These are phyloP conservation scores for Penicillium sclerotiorum DNA, from an alignment of 2,329 filamentous ascomycete species.

Conservation along the genomic window DNA sequence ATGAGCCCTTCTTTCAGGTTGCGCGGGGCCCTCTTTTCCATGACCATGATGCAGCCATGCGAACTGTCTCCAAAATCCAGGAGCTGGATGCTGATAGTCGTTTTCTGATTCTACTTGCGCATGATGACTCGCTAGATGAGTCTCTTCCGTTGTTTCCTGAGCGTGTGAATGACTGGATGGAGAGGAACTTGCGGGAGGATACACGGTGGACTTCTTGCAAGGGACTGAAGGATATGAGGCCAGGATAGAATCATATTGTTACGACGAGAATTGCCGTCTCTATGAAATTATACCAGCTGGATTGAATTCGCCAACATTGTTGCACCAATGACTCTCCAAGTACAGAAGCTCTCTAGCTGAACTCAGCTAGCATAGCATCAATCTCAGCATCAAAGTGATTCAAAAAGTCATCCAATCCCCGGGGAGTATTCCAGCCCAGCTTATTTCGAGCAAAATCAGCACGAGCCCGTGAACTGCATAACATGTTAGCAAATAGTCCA, in stretches of 20 bases:
- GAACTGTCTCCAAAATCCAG: background rate
- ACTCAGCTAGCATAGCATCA: slow-evolving; percentile 1
- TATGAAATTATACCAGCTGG: no score
- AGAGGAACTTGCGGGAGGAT: background rate
- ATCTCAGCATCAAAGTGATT: slow-evolving; percentile 4
- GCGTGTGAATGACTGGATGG: background rate
- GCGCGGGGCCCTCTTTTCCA: background rate
- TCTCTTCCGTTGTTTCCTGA: background rate
- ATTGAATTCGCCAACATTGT: no score
- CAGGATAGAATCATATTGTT: no score
- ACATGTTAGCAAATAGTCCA: background rate
- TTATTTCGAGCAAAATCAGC: slow-evolving; percentile 3
- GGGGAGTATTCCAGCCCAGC: background rate
- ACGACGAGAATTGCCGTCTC: background rate
- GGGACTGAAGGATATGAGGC: background rate
- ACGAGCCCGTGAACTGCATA: background rate
- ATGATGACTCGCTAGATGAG: background rate
- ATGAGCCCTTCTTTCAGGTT: background rate
- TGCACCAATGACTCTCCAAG: no score
- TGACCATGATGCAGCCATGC: background rate
- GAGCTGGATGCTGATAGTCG: background rate
- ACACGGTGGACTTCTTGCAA: slow-evolving; percentile 1
- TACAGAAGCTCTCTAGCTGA: no score
- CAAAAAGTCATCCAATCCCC: slow-evolving; percentile 2
- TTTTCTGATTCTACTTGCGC: background rate